Percentiles rank a stretch among this genome's conserved stretches.
Conservation (phyloP, 2,329 filamentous ascomycete genomes). For the Colletotrichum siamense region DNA sequence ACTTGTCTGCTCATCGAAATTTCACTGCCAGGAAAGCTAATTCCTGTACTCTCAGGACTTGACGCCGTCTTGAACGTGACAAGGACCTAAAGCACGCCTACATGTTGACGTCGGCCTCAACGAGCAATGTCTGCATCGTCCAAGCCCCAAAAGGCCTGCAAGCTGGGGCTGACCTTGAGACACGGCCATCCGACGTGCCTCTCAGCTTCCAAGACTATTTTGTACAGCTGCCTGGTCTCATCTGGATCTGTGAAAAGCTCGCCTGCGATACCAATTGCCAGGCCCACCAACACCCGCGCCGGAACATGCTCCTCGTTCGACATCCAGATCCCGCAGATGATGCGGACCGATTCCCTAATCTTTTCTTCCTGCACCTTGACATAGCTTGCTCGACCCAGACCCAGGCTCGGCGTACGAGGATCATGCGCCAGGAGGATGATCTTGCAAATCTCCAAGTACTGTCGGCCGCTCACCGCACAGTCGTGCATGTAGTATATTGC, state of each 20-base stretch:
- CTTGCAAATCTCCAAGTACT: background rate
- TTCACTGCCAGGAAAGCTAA: background rate
- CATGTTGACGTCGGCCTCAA: background rate
- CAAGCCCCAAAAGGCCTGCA: background rate
- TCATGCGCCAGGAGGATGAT: background rate
- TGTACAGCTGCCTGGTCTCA: background rate
- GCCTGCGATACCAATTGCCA: background rate
- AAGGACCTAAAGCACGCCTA: background rate
- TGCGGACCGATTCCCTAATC: background rate
- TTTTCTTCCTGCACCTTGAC: background rate
- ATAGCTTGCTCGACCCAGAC: background rate
- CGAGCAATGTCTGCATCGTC: background rate
- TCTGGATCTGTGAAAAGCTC: background rate
- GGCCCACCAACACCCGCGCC: background rate
- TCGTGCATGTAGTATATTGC: background rate
- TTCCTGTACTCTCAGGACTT: background rate
- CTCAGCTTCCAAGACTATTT: background rate
- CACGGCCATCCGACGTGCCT: background rate
- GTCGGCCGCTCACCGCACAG: background rate
- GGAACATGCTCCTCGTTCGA: background rate
- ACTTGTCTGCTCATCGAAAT: accelerated
- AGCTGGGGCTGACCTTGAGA: background rate
- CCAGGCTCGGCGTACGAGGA: background rate
- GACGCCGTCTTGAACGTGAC: background rate
- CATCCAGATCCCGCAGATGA: background rate